A percentile compares a stretch with the other conserved stretches of the same genome.
These are phyloP conservation scores for Malbranchea cinnamomea DNA, from an alignment of 2,329 filamentous ascomycete genomes.

Conservation along the genomic window DNA sequence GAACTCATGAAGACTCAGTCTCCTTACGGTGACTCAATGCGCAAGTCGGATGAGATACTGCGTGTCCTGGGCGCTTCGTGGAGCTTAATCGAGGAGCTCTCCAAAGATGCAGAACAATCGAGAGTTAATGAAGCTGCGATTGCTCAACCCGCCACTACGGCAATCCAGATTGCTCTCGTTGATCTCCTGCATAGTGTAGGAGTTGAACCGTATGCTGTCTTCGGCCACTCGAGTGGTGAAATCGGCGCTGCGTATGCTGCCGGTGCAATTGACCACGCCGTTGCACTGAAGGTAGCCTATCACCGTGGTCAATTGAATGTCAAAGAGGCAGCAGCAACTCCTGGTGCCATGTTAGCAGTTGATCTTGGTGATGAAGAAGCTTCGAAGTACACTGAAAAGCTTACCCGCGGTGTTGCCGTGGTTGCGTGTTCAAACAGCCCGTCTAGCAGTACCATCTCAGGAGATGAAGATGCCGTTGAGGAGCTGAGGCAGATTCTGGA, in stretches of 20 bases:
- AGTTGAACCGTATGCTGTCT: slow-evolving; percentile 13
- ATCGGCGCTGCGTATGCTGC: slow-evolving; percentile 21
- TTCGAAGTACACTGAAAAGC: slow-evolving; percentile 2
- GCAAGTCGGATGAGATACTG: slow-evolving; percentile 14
- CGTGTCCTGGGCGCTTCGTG: slow-evolving; percentile 12
- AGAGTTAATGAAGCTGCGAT: slow-evolving; percentile 15
- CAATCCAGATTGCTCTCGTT: slow-evolving; percentile 18
- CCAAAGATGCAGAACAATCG: slow-evolving; percentile 9
- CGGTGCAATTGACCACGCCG: slow-evolving; percentile 10
- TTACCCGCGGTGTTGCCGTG: slow-evolving; percentile 5
- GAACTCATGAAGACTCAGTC: slow-evolving; percentile 16
- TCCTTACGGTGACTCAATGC: slow-evolving; percentile 11
- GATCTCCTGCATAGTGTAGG: slow-evolving; percentile 16
- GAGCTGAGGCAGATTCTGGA: slow-evolving; percentile 6
- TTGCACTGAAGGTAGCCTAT: slow-evolving; percentile 13
- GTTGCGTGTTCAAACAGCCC: slow-evolving; percentile 11
- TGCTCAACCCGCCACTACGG: slow-evolving; percentile 18
- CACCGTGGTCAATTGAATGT: slow-evolving; percentile 6
- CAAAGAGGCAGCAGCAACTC: slow-evolving; percentile 4
- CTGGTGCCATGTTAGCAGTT: slow-evolving; percentile 8
- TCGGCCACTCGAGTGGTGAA: slow-evolving; percentile 20
- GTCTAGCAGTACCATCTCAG: slow-evolving; percentile 10
- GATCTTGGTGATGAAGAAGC: slow-evolving; percentile 4
- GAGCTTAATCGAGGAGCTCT: slow-evolving; percentile 13
- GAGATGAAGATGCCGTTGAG: slow-evolving; percentile 8